Percentiles rank a stretch among this genome's conserved stretches.
These are phyloP conservation scores for Eimeria falciformis DNA, from an alignment of 169 alveolate genomes.

Conservation along the genomic window DNA sequence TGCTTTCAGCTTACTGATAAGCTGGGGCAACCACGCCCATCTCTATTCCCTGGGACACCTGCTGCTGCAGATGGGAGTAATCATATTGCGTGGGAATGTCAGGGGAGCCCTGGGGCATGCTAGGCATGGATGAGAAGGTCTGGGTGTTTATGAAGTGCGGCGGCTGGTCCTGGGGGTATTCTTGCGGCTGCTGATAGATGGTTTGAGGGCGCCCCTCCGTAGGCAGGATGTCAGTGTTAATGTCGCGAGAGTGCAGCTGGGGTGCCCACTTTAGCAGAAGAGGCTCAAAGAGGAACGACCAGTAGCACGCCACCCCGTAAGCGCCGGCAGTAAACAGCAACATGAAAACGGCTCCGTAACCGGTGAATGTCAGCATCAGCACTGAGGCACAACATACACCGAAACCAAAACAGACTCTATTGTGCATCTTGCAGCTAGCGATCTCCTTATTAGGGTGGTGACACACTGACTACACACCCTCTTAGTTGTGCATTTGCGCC, in stretches of 20 bases:
- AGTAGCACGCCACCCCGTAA: conserved; percentile 80
- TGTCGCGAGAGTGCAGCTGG: conserved; percentile 89
- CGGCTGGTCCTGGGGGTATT: background rate
- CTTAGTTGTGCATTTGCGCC: too few species aligned
- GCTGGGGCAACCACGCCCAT: conserved; percentile 82
- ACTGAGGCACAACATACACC: conserved; percentile 74
- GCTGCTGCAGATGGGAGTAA: conserved; percentile 84
- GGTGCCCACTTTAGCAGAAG: conserved; percentile 91
- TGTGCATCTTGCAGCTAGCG: too few species aligned
- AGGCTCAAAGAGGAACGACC: conserved; percentile 92
- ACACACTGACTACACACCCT: too few species aligned
- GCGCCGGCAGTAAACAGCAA: conserved; percentile 87
- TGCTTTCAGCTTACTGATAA: conserved; percentile 51
- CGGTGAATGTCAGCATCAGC: conserved; percentile 90
- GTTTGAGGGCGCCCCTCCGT: background rate
- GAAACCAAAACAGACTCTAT: too few species aligned
- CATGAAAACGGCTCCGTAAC: conserved; percentile 89
- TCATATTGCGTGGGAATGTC: conserved; percentile 84
- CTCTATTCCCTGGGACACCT: conserved; percentile 81
- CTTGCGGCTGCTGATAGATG: background rate
- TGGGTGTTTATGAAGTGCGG: conserved; percentile 50
- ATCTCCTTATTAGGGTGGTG: too few species aligned
- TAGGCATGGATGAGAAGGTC: conserved; percentile 13
- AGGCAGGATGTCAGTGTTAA: conserved; percentile 81
- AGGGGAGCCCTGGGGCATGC: conserved; percentile 1